Evolutionary conservation across 495 filamentous ascomycete species (phyloP).

Genomic region (Penicillium diatomitis): DNA sequence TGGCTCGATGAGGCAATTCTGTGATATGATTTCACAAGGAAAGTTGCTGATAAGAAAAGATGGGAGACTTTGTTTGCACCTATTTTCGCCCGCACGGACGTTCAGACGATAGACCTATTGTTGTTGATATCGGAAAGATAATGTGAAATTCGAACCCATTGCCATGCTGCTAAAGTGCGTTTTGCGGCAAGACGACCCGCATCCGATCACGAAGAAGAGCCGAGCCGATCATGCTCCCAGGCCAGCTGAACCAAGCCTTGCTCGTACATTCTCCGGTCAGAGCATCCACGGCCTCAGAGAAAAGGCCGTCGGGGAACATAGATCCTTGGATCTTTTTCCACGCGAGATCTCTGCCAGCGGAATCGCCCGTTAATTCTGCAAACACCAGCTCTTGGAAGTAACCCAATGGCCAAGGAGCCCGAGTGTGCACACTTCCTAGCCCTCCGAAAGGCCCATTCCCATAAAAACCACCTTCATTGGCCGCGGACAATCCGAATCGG

Average conservation of each 20-base stretch:
- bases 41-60: too few species aligned
- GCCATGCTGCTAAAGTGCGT: background rate
- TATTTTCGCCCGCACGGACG: too few species aligned
- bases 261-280: background rate
- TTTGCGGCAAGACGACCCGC: background rate
- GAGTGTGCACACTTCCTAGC: slow-evolving; percentile 1
- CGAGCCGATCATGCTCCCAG: slow-evolving; percentile 1
- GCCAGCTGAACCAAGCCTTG: slow-evolving; percentile 1
- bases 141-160: background rate
- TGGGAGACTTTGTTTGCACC: too few species aligned
- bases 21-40: too few species aligned
- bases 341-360: background rate
- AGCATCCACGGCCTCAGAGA: background rate
- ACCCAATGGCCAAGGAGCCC: background rate
- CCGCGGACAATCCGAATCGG: background rate
- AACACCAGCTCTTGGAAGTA: slow-evolving; percentile 1
- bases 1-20: too few species aligned
- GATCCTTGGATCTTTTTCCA: background rate
- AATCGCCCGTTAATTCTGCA: background rate
- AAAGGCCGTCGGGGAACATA: background rate
- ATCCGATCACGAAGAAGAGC: slow-evolving; percentile 1
- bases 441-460: background rate
- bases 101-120: background rate
- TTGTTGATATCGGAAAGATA: background rate
- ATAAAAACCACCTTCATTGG: background rate